These are phyloP conservation scores for Primulina tabacum DNA, from an alignment of 257 asterid genomes.

Conservation along the genomic window DNA sequence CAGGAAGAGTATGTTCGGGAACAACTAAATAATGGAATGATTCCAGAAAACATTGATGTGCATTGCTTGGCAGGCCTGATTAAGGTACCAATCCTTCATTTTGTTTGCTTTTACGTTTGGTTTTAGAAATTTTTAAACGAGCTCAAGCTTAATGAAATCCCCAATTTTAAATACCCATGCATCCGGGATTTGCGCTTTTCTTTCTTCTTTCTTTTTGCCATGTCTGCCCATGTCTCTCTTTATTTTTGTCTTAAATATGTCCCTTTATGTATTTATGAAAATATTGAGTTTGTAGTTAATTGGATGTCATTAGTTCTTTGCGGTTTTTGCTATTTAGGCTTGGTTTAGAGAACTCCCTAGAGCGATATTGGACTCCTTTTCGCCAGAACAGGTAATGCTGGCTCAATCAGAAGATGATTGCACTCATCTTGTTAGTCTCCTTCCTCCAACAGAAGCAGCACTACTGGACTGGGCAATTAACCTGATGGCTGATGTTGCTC, in stretches of 20 bases:
- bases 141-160: not conserved
- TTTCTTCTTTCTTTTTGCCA: not conserved
- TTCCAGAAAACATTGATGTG: slow-evolving; percentile 65
- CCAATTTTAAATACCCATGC: not conserved
- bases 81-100: slow-evolving; percentile 42
- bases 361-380: slow-evolving; percentile 72
- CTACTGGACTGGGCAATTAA: slow-evolving; percentile 84
- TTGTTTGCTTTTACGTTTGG: not conserved
- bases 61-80: slow-evolving; percentile 81
- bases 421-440: slow-evolving; percentile 55
- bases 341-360: slow-evolving; percentile 92
- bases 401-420: slow-evolving; percentile 78
- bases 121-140: too few relatives aligned
- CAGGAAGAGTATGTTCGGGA: slow-evolving; percentile 67
- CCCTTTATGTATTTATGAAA: not conserved
- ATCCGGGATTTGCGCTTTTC: not conserved
- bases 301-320: not conserved
- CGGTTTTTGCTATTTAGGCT: slow-evolving; percentile 33
- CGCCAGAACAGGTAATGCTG: slow-evolving; percentile 73
- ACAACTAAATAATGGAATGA: slow-evolving; percentile 54
- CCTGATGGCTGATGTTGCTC: slow-evolving; percentile 93
- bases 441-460: slow-evolving; percentile 75
- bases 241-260: not conserved
- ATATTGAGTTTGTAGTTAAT: not conserved
- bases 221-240: not conserved